Evolutionary conservation across 2,329 filamentous ascomycete species (phyloP).

Genomic region (Fusarium subtropicale): DNA sequence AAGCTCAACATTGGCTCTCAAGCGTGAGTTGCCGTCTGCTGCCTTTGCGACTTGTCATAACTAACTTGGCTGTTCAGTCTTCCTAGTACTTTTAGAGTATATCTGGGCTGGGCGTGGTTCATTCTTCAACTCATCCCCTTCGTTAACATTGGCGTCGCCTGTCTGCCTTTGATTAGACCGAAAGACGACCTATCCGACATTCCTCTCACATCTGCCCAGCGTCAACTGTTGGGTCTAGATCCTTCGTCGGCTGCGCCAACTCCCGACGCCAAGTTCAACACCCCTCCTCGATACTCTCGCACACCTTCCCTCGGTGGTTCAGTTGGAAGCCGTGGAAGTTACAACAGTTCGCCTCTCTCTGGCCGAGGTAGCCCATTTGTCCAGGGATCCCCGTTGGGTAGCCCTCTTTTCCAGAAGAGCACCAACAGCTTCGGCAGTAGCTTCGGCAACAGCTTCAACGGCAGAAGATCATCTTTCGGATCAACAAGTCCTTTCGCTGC

Average conservation of each 20-base stretch:
- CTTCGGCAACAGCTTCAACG: slow-evolving; percentile 47
- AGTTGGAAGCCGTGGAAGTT: slow-evolving; percentile 68
- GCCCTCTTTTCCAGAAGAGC: slow-evolving; percentile 75
- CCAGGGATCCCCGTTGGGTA: slow-evolving; percentile 52
- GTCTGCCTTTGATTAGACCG: slow-evolving; percentile 77
- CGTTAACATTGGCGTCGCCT: slow-evolving; percentile 77
- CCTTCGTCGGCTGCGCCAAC: slow-evolving; percentile 72
- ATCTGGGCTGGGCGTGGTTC: slow-evolving; percentile 60
- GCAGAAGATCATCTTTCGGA: slow-evolving; percentile 72
- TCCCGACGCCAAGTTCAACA: slow-evolving; percentile 77
- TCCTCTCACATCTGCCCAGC: slow-evolving; percentile 80
- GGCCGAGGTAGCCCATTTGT: slow-evolving; percentile 63
- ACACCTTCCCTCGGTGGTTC: slow-evolving; percentile 75
- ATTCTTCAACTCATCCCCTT: slow-evolving; percentile 68
- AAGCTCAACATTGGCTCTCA: slow-evolving; percentile 53
- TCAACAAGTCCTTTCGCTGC: slow-evolving; percentile 65
- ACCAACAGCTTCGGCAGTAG: slow-evolving; percentile 58
- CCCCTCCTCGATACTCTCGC: slow-evolving; percentile 86
- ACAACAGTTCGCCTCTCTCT: slow-evolving; percentile 68
- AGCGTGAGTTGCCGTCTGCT: slow-evolving; percentile 52
- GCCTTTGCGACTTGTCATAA: not conserved
- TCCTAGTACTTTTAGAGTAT: slow-evolving; percentile 49
- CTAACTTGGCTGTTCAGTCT: slow-evolving; percentile 49
- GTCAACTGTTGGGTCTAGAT: slow-evolving; percentile 83
- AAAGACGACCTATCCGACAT: slow-evolving; percentile 88